Percentiles rank a stretch among this genome's conserved stretches.
Evolutionary conservation across 1,284 basidiomycete genomes (phyloP).

Genomic region (Irpex sp.): DNA sequence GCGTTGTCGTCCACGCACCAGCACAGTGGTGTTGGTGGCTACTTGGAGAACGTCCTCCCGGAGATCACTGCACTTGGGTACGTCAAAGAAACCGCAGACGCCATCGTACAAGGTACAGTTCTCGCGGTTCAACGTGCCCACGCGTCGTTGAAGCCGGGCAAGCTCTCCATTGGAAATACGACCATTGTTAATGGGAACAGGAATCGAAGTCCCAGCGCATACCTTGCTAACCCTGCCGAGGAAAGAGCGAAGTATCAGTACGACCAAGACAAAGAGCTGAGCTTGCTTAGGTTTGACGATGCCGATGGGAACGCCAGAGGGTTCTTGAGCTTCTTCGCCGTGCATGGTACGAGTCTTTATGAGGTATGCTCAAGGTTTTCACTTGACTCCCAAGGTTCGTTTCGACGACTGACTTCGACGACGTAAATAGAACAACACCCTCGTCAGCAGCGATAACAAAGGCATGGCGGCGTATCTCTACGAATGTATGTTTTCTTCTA

Average conservation of each 20-base stretch:
- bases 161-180: conserved; percentile 63
- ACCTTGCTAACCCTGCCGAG: conserved; percentile 65
- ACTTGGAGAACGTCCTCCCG: conserved; percentile 73
- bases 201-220: conserved; percentile 73
- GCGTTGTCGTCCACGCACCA: conserved; percentile 78
- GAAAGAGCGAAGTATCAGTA: conserved; percentile 65
- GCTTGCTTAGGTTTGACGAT: conserved; percentile 63
- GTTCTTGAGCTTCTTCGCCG: conserved; percentile 74
- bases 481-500: conserved; percentile 44
- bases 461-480: conserved; percentile 80
- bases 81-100: conserved; percentile 63
- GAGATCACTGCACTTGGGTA: conserved; percentile 76
- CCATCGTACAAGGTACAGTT: conserved; percentile 69
- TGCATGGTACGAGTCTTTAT: conserved; percentile 79
- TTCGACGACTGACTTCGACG: not conserved
- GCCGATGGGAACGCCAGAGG: conserved; percentile 53
- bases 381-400: not conserved
- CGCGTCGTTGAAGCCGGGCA: conserved; percentile 54
- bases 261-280: conserved; percentile 72
- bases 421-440: conserved; percentile 62
- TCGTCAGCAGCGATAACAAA: conserved; percentile 77
- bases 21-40: conserved; percentile 80
- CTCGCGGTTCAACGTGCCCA: conserved; percentile 70
- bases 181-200: conserved; percentile 66
- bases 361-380: conserved; percentile 38